Evolutionary conservation across 2,329 filamentous ascomycete genomes (phyloP).

Genomic region (Cladosporium austrohemisphaericum): DNA sequence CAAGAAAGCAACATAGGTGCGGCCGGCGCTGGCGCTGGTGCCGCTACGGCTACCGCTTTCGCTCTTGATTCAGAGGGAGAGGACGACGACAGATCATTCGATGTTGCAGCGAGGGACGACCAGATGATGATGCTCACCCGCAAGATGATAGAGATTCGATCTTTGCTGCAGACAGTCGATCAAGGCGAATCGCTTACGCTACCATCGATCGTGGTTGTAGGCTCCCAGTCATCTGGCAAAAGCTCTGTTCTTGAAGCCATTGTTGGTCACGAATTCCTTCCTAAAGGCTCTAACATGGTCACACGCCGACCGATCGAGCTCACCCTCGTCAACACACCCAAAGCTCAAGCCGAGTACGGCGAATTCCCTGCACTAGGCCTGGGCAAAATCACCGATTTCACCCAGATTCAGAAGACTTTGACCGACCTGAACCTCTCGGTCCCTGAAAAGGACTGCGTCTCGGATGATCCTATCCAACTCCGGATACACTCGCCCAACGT

Average conservation of each 20-base stretch:
- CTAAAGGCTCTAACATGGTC: constrained; percentile 98
- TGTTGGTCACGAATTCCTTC: constrained; percentile 94
- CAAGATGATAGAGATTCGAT: constrained; percentile 99
- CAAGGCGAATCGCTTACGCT: constrained; percentile 85
- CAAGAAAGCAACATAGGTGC: constrained; percentile 45
- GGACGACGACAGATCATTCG: constrained; percentile 58
- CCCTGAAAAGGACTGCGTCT: constrained; percentile 84
- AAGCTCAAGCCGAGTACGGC: constrained; percentile 82
- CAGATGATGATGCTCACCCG: constrained; percentile 99
- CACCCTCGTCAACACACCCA: constrained; percentile 90
- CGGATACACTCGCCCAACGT: constrained; percentile 94
- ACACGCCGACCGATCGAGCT: constrained; percentile 93
- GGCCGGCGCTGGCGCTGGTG: constrained; percentile 59
- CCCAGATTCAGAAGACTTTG: constrained; percentile 84
- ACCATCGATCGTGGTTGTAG: constrained; percentile 98
- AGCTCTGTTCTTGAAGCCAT: constrained; percentile 96
- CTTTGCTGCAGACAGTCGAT: constrained; percentile 83
- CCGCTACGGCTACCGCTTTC: constrained; percentile 71
- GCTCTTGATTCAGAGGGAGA: constrained; percentile 66
- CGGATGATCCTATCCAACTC: constrained; percentile 93
- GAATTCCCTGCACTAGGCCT: constrained; percentile 92
- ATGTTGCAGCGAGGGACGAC: constrained; percentile 76
- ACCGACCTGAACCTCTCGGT: constrained; percentile 95
- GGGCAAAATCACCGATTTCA: constrained; percentile 86
- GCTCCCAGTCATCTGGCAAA: constrained; percentile 96